A percentile compares a stretch with the other conserved stretches of the same genome.
Evolutionary conservation across 1,139 yeast genomes (phyloP).

Genomic region (Tardiomyces depauwii): DNA sequence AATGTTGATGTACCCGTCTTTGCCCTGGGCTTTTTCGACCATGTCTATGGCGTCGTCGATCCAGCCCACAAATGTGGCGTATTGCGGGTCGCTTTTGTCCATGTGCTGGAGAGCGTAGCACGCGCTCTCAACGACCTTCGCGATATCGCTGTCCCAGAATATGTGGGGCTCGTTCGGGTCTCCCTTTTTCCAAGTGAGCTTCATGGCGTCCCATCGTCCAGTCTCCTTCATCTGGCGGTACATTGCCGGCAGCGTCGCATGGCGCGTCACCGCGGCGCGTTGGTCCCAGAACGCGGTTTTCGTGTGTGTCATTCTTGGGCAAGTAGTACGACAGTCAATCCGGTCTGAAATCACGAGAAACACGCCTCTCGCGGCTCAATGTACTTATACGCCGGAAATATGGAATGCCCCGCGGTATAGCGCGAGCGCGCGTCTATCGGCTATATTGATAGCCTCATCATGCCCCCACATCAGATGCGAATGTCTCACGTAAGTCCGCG

Average conservation of each 20-base stretch:
- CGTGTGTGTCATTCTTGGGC: too few species aligned
- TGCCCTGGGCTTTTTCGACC: conserved; percentile 18
- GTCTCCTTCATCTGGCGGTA: conserved; percentile 15
- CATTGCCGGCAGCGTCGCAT: conserved; percentile 18
- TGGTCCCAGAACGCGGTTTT: conserved; percentile 7
- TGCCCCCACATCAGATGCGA: too few species aligned
- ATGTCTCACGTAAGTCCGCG: too few species aligned
- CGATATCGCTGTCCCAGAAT: conserved; percentile 23
- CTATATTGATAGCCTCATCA: too few species aligned
- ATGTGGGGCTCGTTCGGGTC: conserved; percentile 10
- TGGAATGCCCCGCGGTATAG: too few species aligned
- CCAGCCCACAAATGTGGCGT: conserved; percentile 11
- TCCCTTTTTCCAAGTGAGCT: conserved; percentile 13
- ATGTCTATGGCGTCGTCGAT: conserved; percentile 13
- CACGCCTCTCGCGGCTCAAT: too few species aligned
- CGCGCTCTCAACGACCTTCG: conserved; percentile 19
- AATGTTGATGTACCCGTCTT: conserved; percentile 20
- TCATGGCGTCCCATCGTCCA: conserved; percentile 20
- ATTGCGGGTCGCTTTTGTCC: conserved; percentile 8
- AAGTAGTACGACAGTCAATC: too few species aligned
- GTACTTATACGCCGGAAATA: too few species aligned
- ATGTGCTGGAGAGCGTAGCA: conserved; percentile 11
- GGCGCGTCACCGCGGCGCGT: conserved; percentile 9
- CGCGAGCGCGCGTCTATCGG: too few species aligned
- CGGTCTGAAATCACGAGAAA: too few species aligned